Evolutionary conservation across 768 basidiomycete genomes (phyloP), one percentile per base, ranked within the genome.

Genomic region (Russula sp.): DNA sequence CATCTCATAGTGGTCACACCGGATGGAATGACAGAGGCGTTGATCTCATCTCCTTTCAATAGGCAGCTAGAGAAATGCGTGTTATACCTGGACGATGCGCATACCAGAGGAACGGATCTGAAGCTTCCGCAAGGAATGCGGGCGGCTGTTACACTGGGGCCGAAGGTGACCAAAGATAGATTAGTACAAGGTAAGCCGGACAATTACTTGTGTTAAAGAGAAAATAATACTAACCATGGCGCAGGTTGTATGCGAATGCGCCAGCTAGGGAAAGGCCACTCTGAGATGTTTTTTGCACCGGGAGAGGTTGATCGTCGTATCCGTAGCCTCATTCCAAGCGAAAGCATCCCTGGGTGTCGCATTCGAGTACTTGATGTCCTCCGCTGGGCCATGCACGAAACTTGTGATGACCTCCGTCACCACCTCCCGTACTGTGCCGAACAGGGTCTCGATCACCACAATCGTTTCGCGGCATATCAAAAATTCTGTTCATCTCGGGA

Each of bases 81-180:
- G 6, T 65, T 82, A 4, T 83, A 83, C 63, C 76, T 83, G 0
- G 81, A 83, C 49, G 81, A 83, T 54, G 77, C 79, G 0, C 81
- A 82, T 60, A 78, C 75, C 20, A 59, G 81, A 65, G 82, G 81
- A 8, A 83, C 81, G 0, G 81, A 83, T 59, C 69, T 83, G 16
- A 82, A 77, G 47, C 70, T 83, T 38, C 82, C 82, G 0, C 57
- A 18, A 0, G 60, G 72, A n/a, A 75, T 70, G 38, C 73, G 76
- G 9, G 79, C 80, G 6, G 78, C 75, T 7, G 79, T 82, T 7
- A 81, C 79, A 3, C 65, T 83, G 1, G 82, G 81, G 0, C 77
- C 78, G 6, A 80, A 76, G 42, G 69, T 82, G 8, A 79, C 77
- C 0, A 83, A 83, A 59, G 82, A 83, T 71, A 72, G 77, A 49